Evolutionary conservation across 1,139 yeast genomes (phyloP), one percentile per base, ranked within the genome.

Genomic region (Debaryomyces psychrophilus): DNA sequence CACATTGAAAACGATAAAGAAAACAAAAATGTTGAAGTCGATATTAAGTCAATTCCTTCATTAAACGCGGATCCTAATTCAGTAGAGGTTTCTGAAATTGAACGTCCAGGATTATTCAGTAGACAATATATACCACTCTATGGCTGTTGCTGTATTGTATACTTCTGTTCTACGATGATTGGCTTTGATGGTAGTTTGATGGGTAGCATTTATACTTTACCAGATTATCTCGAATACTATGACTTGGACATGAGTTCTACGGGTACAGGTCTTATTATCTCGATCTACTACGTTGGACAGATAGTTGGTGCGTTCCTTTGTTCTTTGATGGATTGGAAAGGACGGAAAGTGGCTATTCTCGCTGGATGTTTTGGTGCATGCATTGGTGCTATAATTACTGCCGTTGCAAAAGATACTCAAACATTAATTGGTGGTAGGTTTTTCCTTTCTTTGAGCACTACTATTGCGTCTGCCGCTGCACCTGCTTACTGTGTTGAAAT

Each of bases 341-440:
- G 62, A 12, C 56, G 67, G 52, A 58, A 50, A 36, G 47, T 46
- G 4, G 44, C 53, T 40, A 61, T 63, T 15, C 47, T 56, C 33
- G 31, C 49, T 7, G 61, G 64, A 5, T 57, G 56, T 37, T 37
- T 54, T 20, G 53, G 59, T 11, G 50, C 57, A 27, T 52, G 61
- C 28, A 35, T 63, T 8, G 67, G 66, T 2, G 62, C 64, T 5
- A 54, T 62, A 11, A 47, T 64, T 31, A 64, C 62, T 44, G 62
- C 67, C 4, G 54, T 59, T 3, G 55, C 64, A 35, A 47, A 37
- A 8, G 54, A 54, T 34, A 45, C 50, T 18, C 51, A 50, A n/a
- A 55, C 59, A 50, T 51, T 60, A 20, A 39, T 61, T 41, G 64
- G 52, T 14, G 64, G 63, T n/a, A 56, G 68, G 50, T 61, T 63